Percentiles rank a stretch among this genome's conserved stretches.
These are phyloP conservation scores for Chaetomium olivaceum DNA, from an alignment of 2,329 filamentous ascomycete species.

Conservation along the genomic window DNA sequence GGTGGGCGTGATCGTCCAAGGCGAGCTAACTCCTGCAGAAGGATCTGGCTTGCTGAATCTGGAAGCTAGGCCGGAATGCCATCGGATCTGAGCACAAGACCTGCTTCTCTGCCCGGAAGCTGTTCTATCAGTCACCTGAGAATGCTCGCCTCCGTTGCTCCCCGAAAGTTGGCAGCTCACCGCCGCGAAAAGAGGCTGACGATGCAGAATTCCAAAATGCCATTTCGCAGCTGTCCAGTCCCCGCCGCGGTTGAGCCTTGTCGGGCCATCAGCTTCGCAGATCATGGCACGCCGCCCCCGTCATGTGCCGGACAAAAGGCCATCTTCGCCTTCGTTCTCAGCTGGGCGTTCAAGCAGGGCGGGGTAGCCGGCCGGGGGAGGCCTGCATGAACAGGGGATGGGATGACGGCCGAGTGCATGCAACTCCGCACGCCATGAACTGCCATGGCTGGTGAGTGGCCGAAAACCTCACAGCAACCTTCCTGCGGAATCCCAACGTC, in stretches of 20 bases:
- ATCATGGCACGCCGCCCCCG: slow-evolving; percentile 14
- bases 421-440: slow-evolving; percentile 19
- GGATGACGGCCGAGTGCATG: slow-evolving; percentile 12
- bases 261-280: slow-evolving; percentile 1
- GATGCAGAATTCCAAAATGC: slow-evolving; percentile 2
- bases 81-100: slow-evolving; percentile 12
- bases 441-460: slow-evolving; percentile 1
- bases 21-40: slow-evolving; percentile 7
- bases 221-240: neutral
- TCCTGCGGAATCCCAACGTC: slow-evolving; percentile 13
- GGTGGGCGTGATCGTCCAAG: slow-evolving; percentile 5
- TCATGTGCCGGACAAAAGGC: slow-evolving; percentile 29
- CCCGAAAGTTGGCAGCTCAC: slow-evolving; percentile 17
- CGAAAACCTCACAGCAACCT: neutral
- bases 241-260: neutral
- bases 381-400: slow-evolving; percentile 10
- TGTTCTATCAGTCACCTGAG: slow-evolving; percentile 13
- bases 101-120: slow-evolving; percentile 8
- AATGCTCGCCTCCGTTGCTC: neutral
- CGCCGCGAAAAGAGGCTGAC: slow-evolving; percentile 12
- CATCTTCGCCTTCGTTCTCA: slow-evolving; percentile 20
- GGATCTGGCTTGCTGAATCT: slow-evolving; percentile 18
- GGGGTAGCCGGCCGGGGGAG: slow-evolving; percentile 23
- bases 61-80: slow-evolving; percentile 7
- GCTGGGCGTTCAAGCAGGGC: slow-evolving; percentile 20